Base-by-base conservation (phyloP, 176 grass and related monocot species). In the Hsuehochloa calcarea region DNA sequence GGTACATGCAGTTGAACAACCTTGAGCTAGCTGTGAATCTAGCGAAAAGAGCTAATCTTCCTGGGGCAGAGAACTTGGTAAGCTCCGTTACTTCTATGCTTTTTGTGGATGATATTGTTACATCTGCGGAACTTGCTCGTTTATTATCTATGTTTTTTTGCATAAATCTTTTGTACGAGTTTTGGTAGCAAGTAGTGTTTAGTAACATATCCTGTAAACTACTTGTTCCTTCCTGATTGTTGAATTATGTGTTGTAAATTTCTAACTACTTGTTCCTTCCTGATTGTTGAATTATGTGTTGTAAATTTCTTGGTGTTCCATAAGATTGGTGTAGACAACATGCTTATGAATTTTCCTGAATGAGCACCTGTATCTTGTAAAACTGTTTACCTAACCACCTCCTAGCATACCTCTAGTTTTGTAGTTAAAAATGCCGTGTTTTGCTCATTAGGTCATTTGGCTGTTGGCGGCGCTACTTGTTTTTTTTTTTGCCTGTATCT, bases 21-120 rank as follows among this genome's bases (percentile, higher is more conserved):
- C 86, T 99, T 65, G 96, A 99, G 91, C 84, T 99, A 15, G 96
- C 96, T 89, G 93, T 99, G 16, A 99, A 99, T 95, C 93, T 99
- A 34, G 96, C 96, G 14, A 99, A 99, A 88, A 91, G 96, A 91
- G 96, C 91, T 80, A 99, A 99, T 81, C 96, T 99, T 83, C 96
- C 96, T 37, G 96, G 96, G 20, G 96, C 96, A 43, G 96, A 99
- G 79, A 99, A 99, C 79, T 88, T 99, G 74, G 96, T 98, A 91
- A 81, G 65, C 11, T 72, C 79, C 14, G 10, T 39, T 37, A 59
- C 22, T 39, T 60, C 2, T 65, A 46, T 67, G 65, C 10, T 39
- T 77, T 77, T 22, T 86, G 14, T 66, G 35, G 37, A 76, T 56
- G 23, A 64, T 81, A 11, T 50, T 62, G n/a, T 45, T 79, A 65